Evolutionary conservation across 371 early-diverging fungal genomes (phyloP).

Genomic region (Actinomucor elegans): DNA sequence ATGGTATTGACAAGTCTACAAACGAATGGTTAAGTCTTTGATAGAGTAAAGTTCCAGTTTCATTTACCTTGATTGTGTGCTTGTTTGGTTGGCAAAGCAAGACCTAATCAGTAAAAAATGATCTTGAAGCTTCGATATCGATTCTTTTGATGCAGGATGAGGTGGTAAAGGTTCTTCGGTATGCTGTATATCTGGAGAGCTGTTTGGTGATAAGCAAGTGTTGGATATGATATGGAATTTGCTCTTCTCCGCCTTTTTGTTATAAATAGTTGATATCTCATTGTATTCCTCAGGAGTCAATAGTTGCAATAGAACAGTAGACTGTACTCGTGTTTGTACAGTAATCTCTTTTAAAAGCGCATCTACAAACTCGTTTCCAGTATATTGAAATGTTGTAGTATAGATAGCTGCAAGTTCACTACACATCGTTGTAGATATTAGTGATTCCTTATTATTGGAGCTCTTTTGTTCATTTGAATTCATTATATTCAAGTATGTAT

Average conservation of each 20-base stretch:
- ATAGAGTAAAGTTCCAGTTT: neutral
- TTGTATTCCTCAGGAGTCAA: slow-evolving; percentile 21
- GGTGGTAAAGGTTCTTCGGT: neutral
- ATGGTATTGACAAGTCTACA: slow-evolving; percentile 4
- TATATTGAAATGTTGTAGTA: slow-evolving; percentile 13
- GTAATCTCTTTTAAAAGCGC: slow-evolving; percentile 18
- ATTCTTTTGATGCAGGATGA: neutral
- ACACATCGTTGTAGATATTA: too few relatives aligned
- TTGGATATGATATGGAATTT: slow-evolving; percentile 10
- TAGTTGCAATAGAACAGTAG: slow-evolving; percentile 14
- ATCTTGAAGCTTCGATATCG: slow-evolving; percentile 8
- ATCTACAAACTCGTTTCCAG: slow-evolving; percentile 26
- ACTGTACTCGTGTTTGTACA: slow-evolving; percentile 7
- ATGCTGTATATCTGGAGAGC: slow-evolving; percentile 12
- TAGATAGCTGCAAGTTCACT: slow-evolving; percentile 10
- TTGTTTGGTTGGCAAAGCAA: slow-evolving; percentile 5
- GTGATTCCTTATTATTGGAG: too few relatives aligned
- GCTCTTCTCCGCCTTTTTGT: slow-evolving; percentile 1
- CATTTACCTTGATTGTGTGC: slow-evolving; percentile 5
- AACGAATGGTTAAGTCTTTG: neutral
- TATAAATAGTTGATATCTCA: slow-evolving; percentile 12
- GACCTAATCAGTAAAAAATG: slow-evolving; percentile 12
- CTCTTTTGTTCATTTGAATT: too few relatives aligned
- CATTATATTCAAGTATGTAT: too few relatives aligned
- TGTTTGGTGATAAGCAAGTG: neutral